phyloP scores from a whole-genome alignment of 306 rosid genomes.

The Glycyrrhiza uralensis region DNA sequence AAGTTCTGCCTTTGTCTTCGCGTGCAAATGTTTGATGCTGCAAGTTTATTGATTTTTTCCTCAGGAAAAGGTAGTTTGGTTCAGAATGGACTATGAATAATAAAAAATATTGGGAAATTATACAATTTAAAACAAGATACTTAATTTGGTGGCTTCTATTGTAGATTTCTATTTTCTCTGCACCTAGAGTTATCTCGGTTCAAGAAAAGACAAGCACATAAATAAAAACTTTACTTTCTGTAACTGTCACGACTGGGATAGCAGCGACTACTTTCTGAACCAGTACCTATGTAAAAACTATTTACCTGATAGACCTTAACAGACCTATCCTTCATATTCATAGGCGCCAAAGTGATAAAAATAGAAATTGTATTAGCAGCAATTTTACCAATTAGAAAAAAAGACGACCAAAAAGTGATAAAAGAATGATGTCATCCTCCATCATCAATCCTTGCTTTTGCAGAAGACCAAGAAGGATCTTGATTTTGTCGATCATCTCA shows the following conservation, averaged over 20 bases:
- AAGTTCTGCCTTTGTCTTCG: conserved; percentile 68
- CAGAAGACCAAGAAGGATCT: no score
- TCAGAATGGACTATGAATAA: conserved; percentile 7
- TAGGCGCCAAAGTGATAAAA: background rate
- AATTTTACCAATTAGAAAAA: background rate
- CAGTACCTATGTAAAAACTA: background rate
- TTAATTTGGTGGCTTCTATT: background rate
- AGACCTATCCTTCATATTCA: background rate
- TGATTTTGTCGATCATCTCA: no score
- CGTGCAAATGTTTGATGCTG: conserved; percentile 77
- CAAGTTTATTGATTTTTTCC: conserved; percentile 28
- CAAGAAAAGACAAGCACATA: background rate
- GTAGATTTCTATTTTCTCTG: background rate
- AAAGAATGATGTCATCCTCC: no score
- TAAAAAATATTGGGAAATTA: background rate
- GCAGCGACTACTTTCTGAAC: background rate
- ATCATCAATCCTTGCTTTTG: no score
- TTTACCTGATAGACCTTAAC: background rate
- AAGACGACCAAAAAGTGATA: no score
- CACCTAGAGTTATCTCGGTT: background rate
- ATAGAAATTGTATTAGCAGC: background rate
- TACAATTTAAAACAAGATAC: background rate
- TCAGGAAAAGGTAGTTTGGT: conserved; percentile 26
- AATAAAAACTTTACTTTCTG: background rate
- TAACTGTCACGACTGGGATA: no score